These are phyloP conservation scores for Acrasis kona DNA, from an alignment of 78 protist genomes.

Conservation along the genomic window DNA sequence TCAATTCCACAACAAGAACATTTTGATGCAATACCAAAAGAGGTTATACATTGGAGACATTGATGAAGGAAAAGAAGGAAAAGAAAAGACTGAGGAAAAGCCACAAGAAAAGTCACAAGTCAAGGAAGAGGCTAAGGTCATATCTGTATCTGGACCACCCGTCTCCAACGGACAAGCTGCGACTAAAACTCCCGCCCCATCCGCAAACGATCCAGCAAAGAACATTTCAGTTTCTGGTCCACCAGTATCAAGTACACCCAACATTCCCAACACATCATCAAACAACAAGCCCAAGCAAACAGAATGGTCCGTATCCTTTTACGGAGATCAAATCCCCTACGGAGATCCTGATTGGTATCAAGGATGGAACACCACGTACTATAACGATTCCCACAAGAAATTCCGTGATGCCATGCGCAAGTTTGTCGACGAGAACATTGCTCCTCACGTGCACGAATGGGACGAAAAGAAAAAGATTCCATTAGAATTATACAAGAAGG, in stretches of 20 bases:
- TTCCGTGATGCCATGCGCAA: slow-evolving; percentile 16
- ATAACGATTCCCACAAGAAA: slow-evolving; percentile 32
- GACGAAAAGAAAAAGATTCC: slow-evolving; percentile 29
- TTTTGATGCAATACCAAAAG: neutral
- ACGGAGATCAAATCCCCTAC: slow-evolving; percentile 14
- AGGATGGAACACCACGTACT: slow-evolving; percentile 30
- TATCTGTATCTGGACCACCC: no score
- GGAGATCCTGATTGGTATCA: slow-evolving; percentile 47
- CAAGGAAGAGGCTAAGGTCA: no score
- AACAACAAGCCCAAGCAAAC: neutral
- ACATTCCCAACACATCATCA: neutral
- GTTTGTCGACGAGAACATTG: slow-evolving; percentile 43
- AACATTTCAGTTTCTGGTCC: no score
- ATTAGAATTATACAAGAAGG: neutral
- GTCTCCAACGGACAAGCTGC: neutral
- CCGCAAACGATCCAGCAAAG: no score
- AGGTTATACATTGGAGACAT: neutral
- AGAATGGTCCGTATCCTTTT: neutral
- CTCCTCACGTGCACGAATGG: slow-evolving; percentile 44
- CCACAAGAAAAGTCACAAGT: neutral
- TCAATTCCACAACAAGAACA: neutral
- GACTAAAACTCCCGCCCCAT: no score
- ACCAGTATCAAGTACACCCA: no score
- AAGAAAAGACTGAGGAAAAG: neutral
- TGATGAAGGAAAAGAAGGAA: neutral